A percentile compares a stretch with the other conserved stretches of the same genome.
Conservation (phyloP, 805 yeast species). For the Yarrowia yakushimensis region DNA sequence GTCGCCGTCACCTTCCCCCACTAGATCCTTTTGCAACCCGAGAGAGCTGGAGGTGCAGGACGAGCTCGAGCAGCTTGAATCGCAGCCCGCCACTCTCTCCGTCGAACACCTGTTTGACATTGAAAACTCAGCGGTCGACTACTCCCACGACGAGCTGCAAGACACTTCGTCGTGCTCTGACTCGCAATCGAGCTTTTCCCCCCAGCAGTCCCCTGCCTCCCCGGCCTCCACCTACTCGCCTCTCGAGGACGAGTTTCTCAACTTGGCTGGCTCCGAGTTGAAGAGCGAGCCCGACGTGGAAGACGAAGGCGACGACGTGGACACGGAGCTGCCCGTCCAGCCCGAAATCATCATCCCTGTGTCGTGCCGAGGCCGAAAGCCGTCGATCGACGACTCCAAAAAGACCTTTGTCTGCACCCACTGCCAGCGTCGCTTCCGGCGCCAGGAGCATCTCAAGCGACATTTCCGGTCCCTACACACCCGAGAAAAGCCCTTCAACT, state of each 20-base stretch:
- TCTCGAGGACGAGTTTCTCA: constrained; percentile 22
- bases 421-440: constrained; percentile 62
- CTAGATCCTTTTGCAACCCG: constrained; percentile 18
- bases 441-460: constrained; percentile 75
- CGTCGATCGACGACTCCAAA: constrained; percentile 48
- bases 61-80: constrained; percentile 3
- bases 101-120: constrained; percentile 22
- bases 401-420: constrained; percentile 62
- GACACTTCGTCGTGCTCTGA: constrained; percentile 21
- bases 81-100: constrained; percentile 1
- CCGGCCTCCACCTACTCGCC: constrained; percentile 24
- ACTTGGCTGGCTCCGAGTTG: constrained; percentile 16
- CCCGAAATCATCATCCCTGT: constrained; percentile 24
- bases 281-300: background rate
- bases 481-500: constrained; percentile 53
- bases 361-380: constrained; percentile 54
- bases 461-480: constrained; percentile 70
- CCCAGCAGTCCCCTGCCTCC: constrained; percentile 20
- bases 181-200: constrained; percentile 23
- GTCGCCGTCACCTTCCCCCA: constrained; percentile 18
- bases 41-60: constrained; percentile 22
- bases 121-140: constrained; percentile 12
- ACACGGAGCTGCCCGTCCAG: constrained; percentile 2
- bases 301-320: background rate
- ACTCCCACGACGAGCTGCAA: constrained; percentile 5